Percentiles rank a stretch among this genome's conserved stretches.
Evolutionary conservation across 2,329 filamentous ascomycete genomes (phyloP).

Genomic region (Sporothrix brasiliensis): DNA sequence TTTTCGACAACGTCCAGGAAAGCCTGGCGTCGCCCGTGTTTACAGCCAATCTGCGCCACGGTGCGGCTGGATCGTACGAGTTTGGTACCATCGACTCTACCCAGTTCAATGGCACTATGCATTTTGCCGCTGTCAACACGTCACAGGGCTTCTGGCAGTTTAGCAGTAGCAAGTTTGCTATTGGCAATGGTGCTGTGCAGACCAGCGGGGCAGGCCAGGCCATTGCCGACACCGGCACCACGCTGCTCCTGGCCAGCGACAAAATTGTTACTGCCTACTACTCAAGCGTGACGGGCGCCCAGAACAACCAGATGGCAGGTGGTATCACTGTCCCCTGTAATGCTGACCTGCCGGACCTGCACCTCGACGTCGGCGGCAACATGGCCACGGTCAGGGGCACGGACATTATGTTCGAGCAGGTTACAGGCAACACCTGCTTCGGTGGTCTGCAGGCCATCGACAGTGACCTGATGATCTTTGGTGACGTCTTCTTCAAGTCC

Average conservation of each 20-base stretch:
- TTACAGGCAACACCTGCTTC: constrained; percentile 62
- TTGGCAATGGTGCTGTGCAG: constrained; percentile 51
- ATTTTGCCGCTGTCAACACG: constrained; percentile 64
- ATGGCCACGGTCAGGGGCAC: constrained; percentile 59
- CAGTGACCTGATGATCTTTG: constrained; percentile 62
- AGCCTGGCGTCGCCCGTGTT: constrained; percentile 67
- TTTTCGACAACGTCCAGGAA: constrained; percentile 69
- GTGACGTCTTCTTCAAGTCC: constrained; percentile 64
- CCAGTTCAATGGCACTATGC: constrained; percentile 65
- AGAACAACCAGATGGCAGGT: constrained; percentile 46
- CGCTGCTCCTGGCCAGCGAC: constrained; percentile 62
- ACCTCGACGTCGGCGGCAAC: constrained; percentile 59
- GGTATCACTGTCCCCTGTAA: constrained; percentile 55
- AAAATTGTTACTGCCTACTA: constrained; percentile 56
- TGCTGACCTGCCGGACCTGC: constrained; percentile 51
- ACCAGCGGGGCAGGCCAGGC: constrained; percentile 48
- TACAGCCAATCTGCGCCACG: constrained; percentile 67
- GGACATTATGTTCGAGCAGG: constrained; percentile 57
- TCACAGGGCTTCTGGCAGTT: constrained; percentile 72
- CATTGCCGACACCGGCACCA: constrained; percentile 64
- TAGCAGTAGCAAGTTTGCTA: constrained; percentile 57
- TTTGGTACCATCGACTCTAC: constrained; percentile 69
- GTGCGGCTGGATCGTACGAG: constrained; percentile 67
- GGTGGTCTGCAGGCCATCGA: constrained; percentile 67
- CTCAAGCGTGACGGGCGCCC: constrained; percentile 49